Evolutionary conservation across 2,329 filamentous ascomycete genomes (phyloP).

Genomic region (Fusarium papillatum): DNA sequence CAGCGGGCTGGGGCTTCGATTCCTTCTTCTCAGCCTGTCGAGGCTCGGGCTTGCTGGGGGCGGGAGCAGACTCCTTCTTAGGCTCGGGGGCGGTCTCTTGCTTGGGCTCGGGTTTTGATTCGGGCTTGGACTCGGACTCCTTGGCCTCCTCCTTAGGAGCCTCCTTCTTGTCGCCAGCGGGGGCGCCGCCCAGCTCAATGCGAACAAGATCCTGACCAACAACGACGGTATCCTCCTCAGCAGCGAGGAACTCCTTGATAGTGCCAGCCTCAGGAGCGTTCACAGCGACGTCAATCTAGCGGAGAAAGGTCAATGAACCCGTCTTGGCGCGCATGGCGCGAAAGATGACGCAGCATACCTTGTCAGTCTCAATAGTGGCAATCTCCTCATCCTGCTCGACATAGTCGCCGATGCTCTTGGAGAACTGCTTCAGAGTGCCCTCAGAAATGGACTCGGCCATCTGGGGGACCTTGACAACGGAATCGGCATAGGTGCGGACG

Average conservation of each 20-base stretch:
- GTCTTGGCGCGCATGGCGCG: background rate
- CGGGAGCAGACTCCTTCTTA: conserved; percentile 48
- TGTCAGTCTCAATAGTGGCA: conserved; percentile 99
- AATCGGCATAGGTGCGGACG: conserved; percentile 80
- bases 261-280: conserved; percentile 93
- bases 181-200: conserved; percentile 82
- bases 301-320: conserved; percentile 16
- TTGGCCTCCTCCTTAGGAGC: conserved; percentile 41
- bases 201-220: conserved; percentile 94
- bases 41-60: conserved; percentile 42
- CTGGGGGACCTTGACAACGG: conserved; percentile 91
- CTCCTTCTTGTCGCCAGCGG: conserved; percentile 53
- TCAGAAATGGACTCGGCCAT: conserved; percentile 99
- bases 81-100: conserved; percentile 49
- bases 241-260: conserved; percentile 92
- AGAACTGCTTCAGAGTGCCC: conserved; percentile 96
- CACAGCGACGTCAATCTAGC: conserved; percentile 93
- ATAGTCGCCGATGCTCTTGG: conserved; percentile 91
- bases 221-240: conserved; percentile 94
- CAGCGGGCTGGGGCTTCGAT: conserved; percentile 33
- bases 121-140: conserved; percentile 51
- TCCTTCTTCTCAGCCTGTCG: conserved; percentile 45
- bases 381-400: conserved; percentile 98
- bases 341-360: conserved; percentile 66
- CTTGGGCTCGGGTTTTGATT: conserved; percentile 50